Conservation (phyloP, 768 basidiomycete species). For the Panaeolus cyanescens region DNA sequence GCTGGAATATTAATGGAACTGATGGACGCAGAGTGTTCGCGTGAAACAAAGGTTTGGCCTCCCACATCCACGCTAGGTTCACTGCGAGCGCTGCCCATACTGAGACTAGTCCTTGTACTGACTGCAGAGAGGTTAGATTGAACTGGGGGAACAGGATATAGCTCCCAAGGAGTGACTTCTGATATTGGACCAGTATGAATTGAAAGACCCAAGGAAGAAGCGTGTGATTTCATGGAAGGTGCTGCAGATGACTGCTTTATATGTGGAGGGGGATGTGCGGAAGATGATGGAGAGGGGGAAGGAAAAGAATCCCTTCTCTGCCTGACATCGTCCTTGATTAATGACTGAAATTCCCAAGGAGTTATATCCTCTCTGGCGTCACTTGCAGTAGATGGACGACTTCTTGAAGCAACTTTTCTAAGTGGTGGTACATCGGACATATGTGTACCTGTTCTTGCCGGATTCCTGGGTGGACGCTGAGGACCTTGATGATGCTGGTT, state of each 20-base stretch:
- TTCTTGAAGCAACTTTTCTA: background rate
- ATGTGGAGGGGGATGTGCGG: background rate
- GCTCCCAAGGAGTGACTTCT: slow-evolving; percentile 23
- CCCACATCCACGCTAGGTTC: background rate
- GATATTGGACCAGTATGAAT: slow-evolving; percentile 14
- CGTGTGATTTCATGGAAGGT: slow-evolving; percentile 5
- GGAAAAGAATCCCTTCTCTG: background rate
- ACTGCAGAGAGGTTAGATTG: background rate
- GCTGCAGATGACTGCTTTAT: background rate
- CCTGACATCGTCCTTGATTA: background rate
- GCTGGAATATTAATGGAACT: background rate
- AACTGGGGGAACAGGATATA: slow-evolving; percentile 12
- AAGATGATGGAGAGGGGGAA: background rate
- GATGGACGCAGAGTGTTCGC: background rate
- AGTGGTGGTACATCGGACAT: background rate
- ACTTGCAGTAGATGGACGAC: background rate
- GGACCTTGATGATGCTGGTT: background rate
- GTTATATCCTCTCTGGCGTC: slow-evolving; percentile 25
- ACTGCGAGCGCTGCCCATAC: background rate
- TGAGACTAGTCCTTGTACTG: background rate
- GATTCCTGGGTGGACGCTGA: background rate
- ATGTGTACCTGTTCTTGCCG: background rate
- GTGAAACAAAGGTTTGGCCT: background rate
- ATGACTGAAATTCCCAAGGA: slow-evolving; percentile 27
- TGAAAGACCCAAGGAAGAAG: slow-evolving; percentile 4